These are phyloP conservation scores for Cryoendolithus antarcticus DNA, from an alignment of 2,329 filamentous ascomycete species.

Conservation along the genomic window DNA sequence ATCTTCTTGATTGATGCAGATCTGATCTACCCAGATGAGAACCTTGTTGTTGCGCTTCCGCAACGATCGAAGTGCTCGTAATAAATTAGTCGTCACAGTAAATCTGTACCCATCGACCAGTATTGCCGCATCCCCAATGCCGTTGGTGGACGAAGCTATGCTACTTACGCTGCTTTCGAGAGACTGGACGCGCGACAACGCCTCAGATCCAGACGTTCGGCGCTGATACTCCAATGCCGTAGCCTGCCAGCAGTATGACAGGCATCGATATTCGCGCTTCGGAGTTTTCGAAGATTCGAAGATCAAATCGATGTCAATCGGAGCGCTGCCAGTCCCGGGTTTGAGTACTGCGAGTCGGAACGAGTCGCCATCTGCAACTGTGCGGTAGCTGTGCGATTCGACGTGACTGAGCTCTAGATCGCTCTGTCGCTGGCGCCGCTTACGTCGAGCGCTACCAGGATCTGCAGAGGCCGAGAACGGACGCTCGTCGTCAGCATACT, in stretches of 20 bases:
- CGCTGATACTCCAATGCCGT: background rate
- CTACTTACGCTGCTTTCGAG: too few species aligned
- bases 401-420: slow-evolving; percentile 9
- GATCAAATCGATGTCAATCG: slow-evolving; percentile 13
- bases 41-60: slow-evolving; percentile 15
- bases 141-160: too few species aligned
- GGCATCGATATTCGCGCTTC: slow-evolving; percentile 11
- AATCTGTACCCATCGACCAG: slow-evolving; percentile 18
- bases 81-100: slow-evolving; percentile 18
- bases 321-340: slow-evolving; percentile 11
- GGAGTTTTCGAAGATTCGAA: slow-evolving; percentile 15
- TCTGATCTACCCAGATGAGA: slow-evolving; percentile 18
- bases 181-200: slow-evolving; percentile 5
- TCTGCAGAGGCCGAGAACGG: slow-evolving; percentile 14
- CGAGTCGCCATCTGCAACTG: slow-evolving; percentile 15
- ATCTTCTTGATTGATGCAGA: slow-evolving; percentile 23
- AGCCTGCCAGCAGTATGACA: slow-evolving; percentile 20
- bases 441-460: slow-evolving; percentile 9
- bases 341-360: slow-evolving; percentile 16
- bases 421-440: slow-evolving; percentile 10
- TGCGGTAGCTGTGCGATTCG: slow-evolving; percentile 12
- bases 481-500: slow-evolving; percentile 9
- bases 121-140: slow-evolving; percentile 9
- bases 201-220: too few species aligned
- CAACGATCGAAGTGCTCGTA: slow-evolving; percentile 13